Percentiles rank a stretch among this genome's conserved stretches.
Conservation (phyloP, 768 basidiomycete genomes). For the Russula foetens region DNA sequence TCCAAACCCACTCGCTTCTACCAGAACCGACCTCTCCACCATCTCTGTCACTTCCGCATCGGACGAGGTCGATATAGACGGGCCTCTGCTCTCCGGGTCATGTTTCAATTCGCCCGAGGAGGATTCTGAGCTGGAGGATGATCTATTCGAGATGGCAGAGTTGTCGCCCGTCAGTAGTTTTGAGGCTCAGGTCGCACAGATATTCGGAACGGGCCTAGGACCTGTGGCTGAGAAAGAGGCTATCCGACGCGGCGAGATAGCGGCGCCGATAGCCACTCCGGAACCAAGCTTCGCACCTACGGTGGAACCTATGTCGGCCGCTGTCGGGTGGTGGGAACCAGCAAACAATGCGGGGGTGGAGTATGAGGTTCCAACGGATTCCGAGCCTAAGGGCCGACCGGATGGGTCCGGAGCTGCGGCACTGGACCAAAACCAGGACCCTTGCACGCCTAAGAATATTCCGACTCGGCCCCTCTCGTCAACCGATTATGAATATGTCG, state of each 20-base stretch:
- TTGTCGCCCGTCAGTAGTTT: background rate
- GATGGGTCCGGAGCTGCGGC: background rate
- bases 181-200: background rate
- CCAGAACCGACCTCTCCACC: background rate
- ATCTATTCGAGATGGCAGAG: background rate
- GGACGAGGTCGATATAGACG: background rate
- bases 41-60: background rate
- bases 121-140: background rate
- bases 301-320: constrained; percentile 2
- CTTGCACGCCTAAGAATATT: background rate
- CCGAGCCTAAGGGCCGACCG: background rate
- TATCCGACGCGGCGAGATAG: background rate
- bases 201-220: background rate
- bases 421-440: background rate
- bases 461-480: constrained; percentile 4
- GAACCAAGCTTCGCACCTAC: background rate
- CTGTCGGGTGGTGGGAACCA: constrained; percentile 1
- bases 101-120: constrained; percentile 7
- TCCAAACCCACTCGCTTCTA: background rate
- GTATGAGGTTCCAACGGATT: background rate
- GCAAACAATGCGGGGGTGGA: background rate
- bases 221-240: background rate
- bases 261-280: background rate
- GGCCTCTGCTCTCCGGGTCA: background rate
- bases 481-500: constrained; percentile 2